Conservation (phyloP, 1,139 yeast genomes). For the Pichia sp. region DNA sequence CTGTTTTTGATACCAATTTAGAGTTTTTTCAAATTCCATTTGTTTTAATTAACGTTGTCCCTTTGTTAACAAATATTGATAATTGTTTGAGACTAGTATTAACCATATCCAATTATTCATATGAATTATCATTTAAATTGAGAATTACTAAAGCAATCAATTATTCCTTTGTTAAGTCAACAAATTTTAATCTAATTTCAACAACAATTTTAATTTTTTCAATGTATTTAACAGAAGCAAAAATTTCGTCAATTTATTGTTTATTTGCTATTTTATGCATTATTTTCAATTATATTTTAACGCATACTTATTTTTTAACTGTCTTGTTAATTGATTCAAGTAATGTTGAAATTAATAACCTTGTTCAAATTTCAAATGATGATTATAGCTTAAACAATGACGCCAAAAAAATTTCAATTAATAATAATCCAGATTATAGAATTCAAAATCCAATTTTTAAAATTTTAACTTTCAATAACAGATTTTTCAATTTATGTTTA, state of each 20-base stretch:
- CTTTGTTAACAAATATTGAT: slow-evolving; percentile 20
- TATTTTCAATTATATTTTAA: slow-evolving; percentile 51
- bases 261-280: slow-evolving; percentile 26
- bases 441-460: not conserved
- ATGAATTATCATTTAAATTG: slow-evolving; percentile 33
- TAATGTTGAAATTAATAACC: slow-evolving; percentile 54
- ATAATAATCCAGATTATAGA: not conserved
- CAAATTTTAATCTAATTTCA: slow-evolving; percentile 1
- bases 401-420: not conserved
- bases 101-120: slow-evolving; percentile 36
- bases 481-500: not conserved
- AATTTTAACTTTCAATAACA: not conserved
- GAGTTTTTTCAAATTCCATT: slow-evolving; percentile 35
- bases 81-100: slow-evolving; percentile 34
- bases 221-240: slow-evolving; percentile 25
- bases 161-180: slow-evolving; percentile 4
- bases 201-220: slow-evolving; percentile 11
- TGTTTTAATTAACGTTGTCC: slow-evolving; percentile 27
- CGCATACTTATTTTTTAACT: slow-evolving; percentile 57
- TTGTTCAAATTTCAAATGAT: slow-evolving; percentile 26
- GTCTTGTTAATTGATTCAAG: slow-evolving; percentile 61
- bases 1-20: slow-evolving; percentile 30
- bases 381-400: not conserved
- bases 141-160: slow-evolving; percentile 3
- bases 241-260: slow-evolving; percentile 30